Base-by-base conservation (phyloP, 768 basidiomycete genomes). In the Exidia glandulosa region DNA sequence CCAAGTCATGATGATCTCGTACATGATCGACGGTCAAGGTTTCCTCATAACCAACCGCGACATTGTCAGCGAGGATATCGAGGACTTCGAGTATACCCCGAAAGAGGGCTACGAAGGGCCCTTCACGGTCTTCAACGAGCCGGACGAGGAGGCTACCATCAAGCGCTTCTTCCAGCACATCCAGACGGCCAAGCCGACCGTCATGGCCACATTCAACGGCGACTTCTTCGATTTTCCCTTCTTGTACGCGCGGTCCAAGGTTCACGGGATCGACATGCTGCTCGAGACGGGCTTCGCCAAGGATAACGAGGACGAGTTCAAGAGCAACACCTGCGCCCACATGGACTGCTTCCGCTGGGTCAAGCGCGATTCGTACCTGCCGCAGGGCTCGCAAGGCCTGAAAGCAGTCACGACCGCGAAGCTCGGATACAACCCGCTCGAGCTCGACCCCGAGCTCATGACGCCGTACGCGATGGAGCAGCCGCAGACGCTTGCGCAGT, bases 291-390 rank as follows among this genome's bases (percentile, higher is more conserved):
- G 96, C 0, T 98, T 99, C 67, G 79, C 84, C 7, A 90, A 85
- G 63, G 96, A 99, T 69, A 76, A 80, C 0, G 96, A 98, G 71
- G 89, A 94, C 54, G 96, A 99, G 72, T 99, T 85, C 78, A 98
- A 98, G 76, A 87, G 87, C 66, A 79, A 91, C 10, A 83, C 79
- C 23, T 97, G 94, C 67, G 91, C 87, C 25, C 96, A 99, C 69
- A 96, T 99, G 96, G 96, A 99, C 68, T 95, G 93, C 70, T 98
- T 97, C 79, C 85, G 95, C 66, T 99, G 96, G 96, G 96, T 99
- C 57, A 98, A 99, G 72, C 87, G 96, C 45, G 96, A 98, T 74
- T 98, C 94, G 7, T 98, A 99, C 70, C 76, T 99, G 16, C 96
- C 96, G 1, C 96, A 98, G 76, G 96, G 96, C 50, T 93, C 90